Evolutionary conservation across 2,329 filamentous ascomycete genomes (phyloP).

Genomic region (Aspergillus quadricinctus): DNA sequence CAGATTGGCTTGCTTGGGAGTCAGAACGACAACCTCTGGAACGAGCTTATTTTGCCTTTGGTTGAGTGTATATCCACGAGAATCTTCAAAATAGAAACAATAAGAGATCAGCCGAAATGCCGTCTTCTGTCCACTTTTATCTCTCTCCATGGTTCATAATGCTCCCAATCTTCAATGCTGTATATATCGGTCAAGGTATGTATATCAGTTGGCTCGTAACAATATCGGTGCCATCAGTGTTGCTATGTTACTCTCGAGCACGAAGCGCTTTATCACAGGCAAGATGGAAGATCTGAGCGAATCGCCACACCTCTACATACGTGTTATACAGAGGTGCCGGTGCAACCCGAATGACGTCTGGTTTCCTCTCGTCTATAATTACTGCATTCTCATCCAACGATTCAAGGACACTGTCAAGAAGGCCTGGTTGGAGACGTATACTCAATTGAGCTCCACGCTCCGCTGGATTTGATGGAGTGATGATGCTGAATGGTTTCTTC

Average conservation of each 20-base stretch:
- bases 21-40: constrained; percentile 65
- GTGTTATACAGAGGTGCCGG: constrained; percentile 81
- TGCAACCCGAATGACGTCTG: constrained; percentile 78
- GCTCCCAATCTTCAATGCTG: neutral
- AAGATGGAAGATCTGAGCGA: constrained; percentile 51
- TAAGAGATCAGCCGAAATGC: neutral
- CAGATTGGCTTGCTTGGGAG: constrained; percentile 98
- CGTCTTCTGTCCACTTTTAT: too few relatives aligned
- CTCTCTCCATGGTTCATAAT: neutral
- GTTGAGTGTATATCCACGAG: constrained; percentile 14
- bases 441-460: constrained; percentile 78
- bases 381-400: constrained; percentile 65
- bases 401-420: constrained; percentile 65
- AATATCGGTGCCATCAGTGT: neutral
- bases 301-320: constrained; percentile 67
- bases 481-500: constrained; percentile 51
- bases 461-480: constrained; percentile 65
- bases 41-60: constrained; percentile 58
- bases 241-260: constrained; percentile 6
- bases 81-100: neutral
- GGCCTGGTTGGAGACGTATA: constrained; percentile 61
- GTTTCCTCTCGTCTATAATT: constrained; percentile 77
- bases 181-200: constrained; percentile 1
- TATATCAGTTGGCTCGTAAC: neutral
- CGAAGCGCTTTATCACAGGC: constrained; percentile 43